Percentiles rank a stretch among this genome's conserved stretches.
phyloP scores from a whole-genome alignment of 192 early-diverging fungal species.

The Chytriomyces confervae region DNA sequence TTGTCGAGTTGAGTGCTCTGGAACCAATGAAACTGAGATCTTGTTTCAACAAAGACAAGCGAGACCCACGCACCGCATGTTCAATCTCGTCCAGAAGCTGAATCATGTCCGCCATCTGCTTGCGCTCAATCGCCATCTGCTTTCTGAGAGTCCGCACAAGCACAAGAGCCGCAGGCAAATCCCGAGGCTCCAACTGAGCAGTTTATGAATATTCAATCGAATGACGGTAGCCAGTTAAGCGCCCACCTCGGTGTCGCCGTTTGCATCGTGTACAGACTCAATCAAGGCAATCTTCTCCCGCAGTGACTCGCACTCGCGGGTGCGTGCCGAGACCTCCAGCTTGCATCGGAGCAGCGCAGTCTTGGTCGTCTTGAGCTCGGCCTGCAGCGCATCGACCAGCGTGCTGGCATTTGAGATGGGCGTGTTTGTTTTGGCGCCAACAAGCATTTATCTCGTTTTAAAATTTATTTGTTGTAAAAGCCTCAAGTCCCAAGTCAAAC shows the following conservation, averaged over 20 bases:
- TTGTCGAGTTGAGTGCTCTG: no score
- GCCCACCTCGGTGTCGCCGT: no score
- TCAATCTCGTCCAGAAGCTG: not conserved
- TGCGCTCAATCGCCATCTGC: not conserved
- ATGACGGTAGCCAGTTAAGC: no score
- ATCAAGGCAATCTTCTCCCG: not conserved
- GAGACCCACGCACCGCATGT: not conserved
- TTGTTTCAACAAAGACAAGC: not conserved
- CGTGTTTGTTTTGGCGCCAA: no score
- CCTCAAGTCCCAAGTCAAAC: no score
- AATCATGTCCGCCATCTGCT: slow-evolving; percentile 2
- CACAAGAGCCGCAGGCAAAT: not conserved
- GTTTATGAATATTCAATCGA: no score
- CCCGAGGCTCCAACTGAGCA: not conserved
- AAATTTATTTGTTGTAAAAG: no score
- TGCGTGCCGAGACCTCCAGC: not conserved
- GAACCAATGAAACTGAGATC: no score
- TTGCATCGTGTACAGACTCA: no score
- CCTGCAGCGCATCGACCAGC: not conserved
- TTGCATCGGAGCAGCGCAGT: slow-evolving; percentile 1
- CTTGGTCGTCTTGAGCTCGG: not conserved
- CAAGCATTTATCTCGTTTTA: no score
- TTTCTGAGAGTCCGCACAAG: not conserved
- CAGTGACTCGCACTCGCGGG: not conserved
- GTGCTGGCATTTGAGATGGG: no score